Conservation (phyloP, 1,284 basidiomycete species). For the Violaceomyces palustris region DNA sequence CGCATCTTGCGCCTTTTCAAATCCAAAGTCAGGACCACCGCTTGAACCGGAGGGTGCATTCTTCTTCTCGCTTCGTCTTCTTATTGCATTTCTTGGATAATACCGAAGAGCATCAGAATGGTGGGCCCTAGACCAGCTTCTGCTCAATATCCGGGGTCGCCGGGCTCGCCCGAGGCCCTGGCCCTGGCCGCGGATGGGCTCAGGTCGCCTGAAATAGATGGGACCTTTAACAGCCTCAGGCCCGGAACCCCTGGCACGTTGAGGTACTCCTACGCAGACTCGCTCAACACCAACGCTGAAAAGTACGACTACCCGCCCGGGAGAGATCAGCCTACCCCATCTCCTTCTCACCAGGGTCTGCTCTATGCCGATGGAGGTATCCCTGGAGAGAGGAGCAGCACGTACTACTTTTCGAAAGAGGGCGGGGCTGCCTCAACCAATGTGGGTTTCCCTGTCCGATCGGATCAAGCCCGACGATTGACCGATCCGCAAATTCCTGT, state of each 20-base stretch:
- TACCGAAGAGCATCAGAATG: no score
- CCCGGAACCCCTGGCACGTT: slow-evolving; percentile 21
- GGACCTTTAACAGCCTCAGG: slow-evolving; percentile 24
- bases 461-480: slow-evolving; percentile 5
- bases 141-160: no score
- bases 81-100: no score
- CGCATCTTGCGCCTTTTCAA: no score
- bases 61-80: no score
- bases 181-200: no score
- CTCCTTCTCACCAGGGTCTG: slow-evolving; percentile 13
- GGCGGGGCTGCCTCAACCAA: slow-evolving; percentile 12
- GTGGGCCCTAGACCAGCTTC: no score
- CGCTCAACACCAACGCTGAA: slow-evolving; percentile 13
- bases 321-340: not conserved
- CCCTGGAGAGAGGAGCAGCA: slow-evolving; percentile 6
- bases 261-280: slow-evolving; percentile 14
- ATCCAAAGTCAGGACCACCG: no score
- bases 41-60: no score
- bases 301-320: slow-evolving; percentile 16
- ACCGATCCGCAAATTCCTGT: slow-evolving; percentile 2
- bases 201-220: slow-evolving; percentile 20
- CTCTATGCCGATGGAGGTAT: slow-evolving; percentile 2
- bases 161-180: no score
- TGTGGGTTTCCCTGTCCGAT: no score
- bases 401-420: slow-evolving; percentile 36